phyloP scores from a whole-genome alignment of 176 grass and related monocot species.

The Poa pratensis region DNA sequence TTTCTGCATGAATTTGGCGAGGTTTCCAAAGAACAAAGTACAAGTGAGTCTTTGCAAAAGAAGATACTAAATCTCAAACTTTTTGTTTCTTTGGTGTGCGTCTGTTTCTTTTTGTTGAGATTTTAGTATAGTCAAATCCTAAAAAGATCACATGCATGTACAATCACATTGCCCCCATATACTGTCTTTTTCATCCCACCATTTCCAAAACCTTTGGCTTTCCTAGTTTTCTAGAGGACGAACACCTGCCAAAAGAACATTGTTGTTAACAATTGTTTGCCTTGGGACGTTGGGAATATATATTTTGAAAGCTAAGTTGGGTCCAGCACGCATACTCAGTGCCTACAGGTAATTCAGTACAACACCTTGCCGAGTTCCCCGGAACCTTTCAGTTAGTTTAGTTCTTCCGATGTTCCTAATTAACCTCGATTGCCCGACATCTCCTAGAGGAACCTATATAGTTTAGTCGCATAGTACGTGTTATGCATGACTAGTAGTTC shows the following conservation, averaged over 20 bases:
- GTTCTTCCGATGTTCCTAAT: background rate
- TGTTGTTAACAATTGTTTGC: constrained; percentile 9
- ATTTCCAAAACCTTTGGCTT: constrained; percentile 39
- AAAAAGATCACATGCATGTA: background rate
- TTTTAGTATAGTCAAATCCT: constrained; percentile 14
- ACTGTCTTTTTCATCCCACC: constrained; percentile 8
- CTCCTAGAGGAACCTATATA: background rate
- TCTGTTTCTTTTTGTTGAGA: background rate
- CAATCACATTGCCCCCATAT: background rate
- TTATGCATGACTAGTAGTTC: background rate
- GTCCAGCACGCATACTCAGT: background rate
- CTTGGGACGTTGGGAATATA: background rate
- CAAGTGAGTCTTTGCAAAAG: background rate
- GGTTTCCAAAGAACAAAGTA: background rate
- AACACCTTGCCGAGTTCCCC: background rate
- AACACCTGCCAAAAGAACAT: constrained; percentile 35
- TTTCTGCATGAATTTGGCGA: background rate
- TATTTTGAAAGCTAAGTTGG: constrained; percentile 1
- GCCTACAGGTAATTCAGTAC: background rate
- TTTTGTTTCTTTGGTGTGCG: background rate
- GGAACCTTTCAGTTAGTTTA: background rate
- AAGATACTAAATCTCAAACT: background rate
- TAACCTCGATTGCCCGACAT: background rate
- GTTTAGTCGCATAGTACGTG: background rate
- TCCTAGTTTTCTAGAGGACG: constrained; percentile 37